phyloP scores from a whole-genome alignment of 139 green algal genomes.

The Pycnococcus provasolii region DNA sequence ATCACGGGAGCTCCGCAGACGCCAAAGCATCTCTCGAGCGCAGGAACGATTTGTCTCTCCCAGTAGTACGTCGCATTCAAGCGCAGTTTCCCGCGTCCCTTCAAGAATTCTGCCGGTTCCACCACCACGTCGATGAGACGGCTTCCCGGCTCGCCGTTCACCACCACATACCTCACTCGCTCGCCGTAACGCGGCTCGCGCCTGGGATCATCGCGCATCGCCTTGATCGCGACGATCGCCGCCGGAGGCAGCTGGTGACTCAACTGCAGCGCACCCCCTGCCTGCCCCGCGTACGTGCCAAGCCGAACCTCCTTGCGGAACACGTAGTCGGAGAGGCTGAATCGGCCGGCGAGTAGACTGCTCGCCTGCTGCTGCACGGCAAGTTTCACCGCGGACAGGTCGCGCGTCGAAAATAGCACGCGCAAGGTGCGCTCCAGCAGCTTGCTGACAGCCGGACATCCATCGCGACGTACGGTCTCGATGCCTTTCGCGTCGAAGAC shows the following conservation, averaged over 20 bases:
- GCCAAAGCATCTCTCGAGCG: constrained; percentile 72
- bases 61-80: constrained; percentile 92
- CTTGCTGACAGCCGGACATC: constrained; percentile 79
- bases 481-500: constrained; percentile 83
- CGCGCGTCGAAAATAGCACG: constrained; percentile 65
- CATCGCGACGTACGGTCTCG: constrained; percentile 85
- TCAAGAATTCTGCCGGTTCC: constrained; percentile 57
- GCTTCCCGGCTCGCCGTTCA: constrained; percentile 54
- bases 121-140: constrained; percentile 44
- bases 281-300: constrained; percentile 33
- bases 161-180: constrained; percentile 83
- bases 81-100: constrained; percentile 33
- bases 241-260: constrained; percentile 54
- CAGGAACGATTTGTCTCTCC: constrained; percentile 80
- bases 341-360: constrained; percentile 71
- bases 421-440: constrained; percentile 69
- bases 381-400: constrained; percentile 49
- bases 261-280: constrained; percentile 22
- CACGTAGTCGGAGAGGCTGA: constrained; percentile 57
- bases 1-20: constrained; percentile 74
- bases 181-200: constrained; percentile 76
- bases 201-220: constrained; percentile 65
- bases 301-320: constrained; percentile 39
- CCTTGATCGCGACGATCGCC: constrained; percentile 72
- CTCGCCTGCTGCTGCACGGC: constrained; percentile 73